Evolutionary conservation across 306 rosid species (phyloP).

Genomic region (Acacia crassicarpa): DNA sequence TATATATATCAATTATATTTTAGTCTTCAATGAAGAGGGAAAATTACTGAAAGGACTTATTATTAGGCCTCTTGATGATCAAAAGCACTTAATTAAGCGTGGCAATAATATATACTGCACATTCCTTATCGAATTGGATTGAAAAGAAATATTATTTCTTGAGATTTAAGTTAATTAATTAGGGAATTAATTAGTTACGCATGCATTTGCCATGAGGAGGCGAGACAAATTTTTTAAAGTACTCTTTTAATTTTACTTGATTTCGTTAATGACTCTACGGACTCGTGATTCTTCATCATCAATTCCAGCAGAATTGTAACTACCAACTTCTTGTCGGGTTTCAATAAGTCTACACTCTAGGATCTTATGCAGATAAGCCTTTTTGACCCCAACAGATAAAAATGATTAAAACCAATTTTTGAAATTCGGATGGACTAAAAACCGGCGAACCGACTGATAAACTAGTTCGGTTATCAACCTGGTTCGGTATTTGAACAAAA

Average conservation of each 20-base stretch:
- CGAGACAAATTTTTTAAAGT: not conserved
- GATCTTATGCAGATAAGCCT: slow-evolving; percentile 13
- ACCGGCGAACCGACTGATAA: no score
- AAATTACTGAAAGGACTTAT: not conserved
- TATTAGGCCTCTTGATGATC: not conserved
- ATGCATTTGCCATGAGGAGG: slow-evolving; percentile 4
- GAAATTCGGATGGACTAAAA: no score
- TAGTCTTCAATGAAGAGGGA: not conserved
- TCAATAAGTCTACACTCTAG: slow-evolving; percentile 23
- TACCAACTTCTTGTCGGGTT: slow-evolving; percentile 53
- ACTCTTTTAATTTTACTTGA: not conserved
- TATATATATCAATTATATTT: no score
- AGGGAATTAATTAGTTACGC: not conserved
- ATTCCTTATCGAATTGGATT: not conserved
- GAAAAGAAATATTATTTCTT: not conserved
- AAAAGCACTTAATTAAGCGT: slow-evolving; percentile 3
- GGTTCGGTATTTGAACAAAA: no score
- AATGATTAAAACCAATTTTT: not conserved
- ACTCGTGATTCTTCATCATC: slow-evolving; percentile 37
- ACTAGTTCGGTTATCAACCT: no score
- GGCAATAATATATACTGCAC: not conserved
- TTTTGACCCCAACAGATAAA: slow-evolving; percentile 21
- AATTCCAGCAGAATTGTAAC: slow-evolving; percentile 51
- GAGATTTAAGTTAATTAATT: not conserved
- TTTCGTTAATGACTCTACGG: not conserved